phyloP scores from a whole-genome alignment of 148 eudicot genomes.

The Chenopodium berlandieri region DNA sequence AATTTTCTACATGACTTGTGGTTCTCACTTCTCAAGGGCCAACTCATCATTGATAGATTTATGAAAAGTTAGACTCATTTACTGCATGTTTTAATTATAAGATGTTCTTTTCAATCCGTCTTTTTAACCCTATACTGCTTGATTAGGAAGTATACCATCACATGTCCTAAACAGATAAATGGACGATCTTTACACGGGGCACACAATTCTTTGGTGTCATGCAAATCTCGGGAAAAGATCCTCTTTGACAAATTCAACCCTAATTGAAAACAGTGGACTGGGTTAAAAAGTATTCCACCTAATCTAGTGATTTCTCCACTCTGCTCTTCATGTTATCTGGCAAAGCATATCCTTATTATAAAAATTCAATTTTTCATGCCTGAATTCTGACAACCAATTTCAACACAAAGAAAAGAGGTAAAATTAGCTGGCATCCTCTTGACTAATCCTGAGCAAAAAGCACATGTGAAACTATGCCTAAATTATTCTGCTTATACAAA shows the following conservation, averaged over 20 bases:
- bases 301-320: not conserved
- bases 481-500: not conserved
- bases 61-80: not conserved
- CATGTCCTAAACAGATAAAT: not conserved
- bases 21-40: not conserved
- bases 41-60: not conserved
- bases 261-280: not conserved
- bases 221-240: not conserved
- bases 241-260: not conserved
- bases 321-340: not conserved
- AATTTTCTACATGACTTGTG: not conserved
- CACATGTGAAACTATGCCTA: not conserved
- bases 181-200: not conserved
- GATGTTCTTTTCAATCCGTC: not conserved
- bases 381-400: not conserved
- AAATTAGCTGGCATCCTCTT: not conserved
- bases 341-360: not conserved
- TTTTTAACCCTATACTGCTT: not conserved
- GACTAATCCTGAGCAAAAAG: not conserved
- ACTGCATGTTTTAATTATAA: not conserved
- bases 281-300: too few species aligned
- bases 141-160: not conserved
- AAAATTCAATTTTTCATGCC: too few species aligned
- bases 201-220: not conserved
- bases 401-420: not conserved